Evolutionary conservation across 352 stramenopile species (phyloP).

Genomic region (Pythium scleroteichum): DNA sequence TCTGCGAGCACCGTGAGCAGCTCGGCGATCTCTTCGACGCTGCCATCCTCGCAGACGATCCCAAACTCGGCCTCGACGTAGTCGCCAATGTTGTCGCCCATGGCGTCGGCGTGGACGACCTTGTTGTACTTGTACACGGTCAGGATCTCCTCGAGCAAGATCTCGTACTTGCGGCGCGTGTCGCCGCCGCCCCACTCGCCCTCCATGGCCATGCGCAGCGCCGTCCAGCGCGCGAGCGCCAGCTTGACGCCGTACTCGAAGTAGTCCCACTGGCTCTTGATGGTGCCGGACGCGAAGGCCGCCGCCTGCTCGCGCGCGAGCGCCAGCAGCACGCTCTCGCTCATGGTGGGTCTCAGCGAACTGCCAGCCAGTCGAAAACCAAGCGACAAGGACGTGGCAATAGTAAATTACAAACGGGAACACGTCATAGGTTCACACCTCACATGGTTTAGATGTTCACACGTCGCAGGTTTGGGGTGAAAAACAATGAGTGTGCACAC

Average conservation of each 20-base stretch:
- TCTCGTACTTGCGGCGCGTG: slow-evolving; percentile 79
- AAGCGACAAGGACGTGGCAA: neutral
- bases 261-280: slow-evolving; percentile 80
- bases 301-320: slow-evolving; percentile 58
- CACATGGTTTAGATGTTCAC: no score
- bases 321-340: slow-evolving; percentile 55
- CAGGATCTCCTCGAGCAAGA: slow-evolving; percentile 77
- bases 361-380: no score
- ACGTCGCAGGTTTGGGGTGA: no score
- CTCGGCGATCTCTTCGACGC: slow-evolving; percentile 67
- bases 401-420: no score
- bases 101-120: slow-evolving; percentile 59
- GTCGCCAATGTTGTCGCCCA: slow-evolving; percentile 64
- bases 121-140: slow-evolving; percentile 86
- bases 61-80: slow-evolving; percentile 81
- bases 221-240: slow-evolving; percentile 74
- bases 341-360: slow-evolving; percentile 29
- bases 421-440: no score
- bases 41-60: slow-evolving; percentile 78
- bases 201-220: slow-evolving; percentile 82
- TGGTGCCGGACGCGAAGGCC: slow-evolving; percentile 47
- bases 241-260: slow-evolving; percentile 86
- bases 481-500: no score
- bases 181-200: slow-evolving; percentile 83
- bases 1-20: slow-evolving; percentile 66